A percentile compares a stretch with the other conserved stretches of the same genome.
Evolutionary conservation across 768 basidiomycete genomes (phyloP).

Genomic region (Exsudoporus frostii): DNA sequence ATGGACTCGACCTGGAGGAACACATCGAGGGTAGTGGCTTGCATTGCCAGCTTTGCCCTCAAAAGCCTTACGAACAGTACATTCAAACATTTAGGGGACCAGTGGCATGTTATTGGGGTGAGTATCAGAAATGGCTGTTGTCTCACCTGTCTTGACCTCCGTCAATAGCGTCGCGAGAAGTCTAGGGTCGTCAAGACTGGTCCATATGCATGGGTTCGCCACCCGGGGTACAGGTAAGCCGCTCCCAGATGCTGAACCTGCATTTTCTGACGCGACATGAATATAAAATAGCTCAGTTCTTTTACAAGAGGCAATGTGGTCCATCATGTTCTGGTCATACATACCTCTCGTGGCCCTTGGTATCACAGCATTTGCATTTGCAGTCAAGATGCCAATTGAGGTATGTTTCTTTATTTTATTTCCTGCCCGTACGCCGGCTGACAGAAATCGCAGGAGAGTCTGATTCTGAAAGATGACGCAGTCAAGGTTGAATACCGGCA

Average conservation of each 20-base stretch:
- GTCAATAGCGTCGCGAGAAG: constrained; percentile 27
- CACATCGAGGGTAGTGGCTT: constrained; percentile 18
- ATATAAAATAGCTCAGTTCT: constrained; percentile 13
- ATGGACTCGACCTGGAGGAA: constrained; percentile 9
- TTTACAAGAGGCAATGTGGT: constrained; percentile 16
- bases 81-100: constrained; percentile 21
- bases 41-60: constrained; percentile 13
- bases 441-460: constrained; percentile 19
- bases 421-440: background rate
- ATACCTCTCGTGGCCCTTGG: constrained; percentile 21
- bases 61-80: background rate
- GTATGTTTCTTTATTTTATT: constrained; percentile 2
- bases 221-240: constrained; percentile 30
- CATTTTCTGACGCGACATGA: background rate
- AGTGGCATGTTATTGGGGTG: constrained; percentile 29
- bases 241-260: background rate
- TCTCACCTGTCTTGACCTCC: background rate
- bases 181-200: constrained; percentile 30
- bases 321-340: constrained; percentile 33
- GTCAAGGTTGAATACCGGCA: constrained; percentile 25
- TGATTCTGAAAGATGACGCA: constrained; percentile 22
- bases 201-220: constrained; percentile 34
- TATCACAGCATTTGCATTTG: constrained; percentile 18
- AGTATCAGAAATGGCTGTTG: background rate
- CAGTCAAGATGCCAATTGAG: constrained; percentile 34